Conservation (phyloP, 73 alveolate species). For the Uronychia binucleata region DNA sequence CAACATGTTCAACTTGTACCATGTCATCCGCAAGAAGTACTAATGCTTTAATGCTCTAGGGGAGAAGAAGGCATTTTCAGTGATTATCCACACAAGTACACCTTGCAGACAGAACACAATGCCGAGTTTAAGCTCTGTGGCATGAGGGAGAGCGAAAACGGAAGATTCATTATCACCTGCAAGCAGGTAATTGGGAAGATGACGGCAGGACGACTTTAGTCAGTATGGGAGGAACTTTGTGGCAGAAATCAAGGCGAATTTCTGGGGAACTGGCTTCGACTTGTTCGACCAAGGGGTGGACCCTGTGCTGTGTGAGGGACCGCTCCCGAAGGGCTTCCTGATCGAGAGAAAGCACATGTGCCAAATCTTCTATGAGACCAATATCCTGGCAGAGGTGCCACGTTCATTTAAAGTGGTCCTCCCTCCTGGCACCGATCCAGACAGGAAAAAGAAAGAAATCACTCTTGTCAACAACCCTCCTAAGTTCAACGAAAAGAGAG, state of each 20-base stretch:
- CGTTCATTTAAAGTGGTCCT: slow-evolving; percentile 61
- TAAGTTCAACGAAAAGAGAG: slow-evolving; percentile 59
- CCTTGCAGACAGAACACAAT: slow-evolving; percentile 35
- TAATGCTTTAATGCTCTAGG: neutral
- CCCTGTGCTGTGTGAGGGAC: neutral
- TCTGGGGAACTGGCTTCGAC: slow-evolving; percentile 79
- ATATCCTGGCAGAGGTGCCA: slow-evolving; percentile 81
- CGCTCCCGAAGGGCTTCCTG: slow-evolving; percentile 53
- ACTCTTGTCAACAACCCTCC: slow-evolving; percentile 62
- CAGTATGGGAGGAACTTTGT: slow-evolving; percentile 43
- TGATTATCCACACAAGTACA: slow-evolving; percentile 61
- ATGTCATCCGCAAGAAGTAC: slow-evolving; percentile 28
- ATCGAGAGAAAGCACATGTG: slow-evolving; percentile 38
- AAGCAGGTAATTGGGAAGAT: neutral
- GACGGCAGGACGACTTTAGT: slow-evolving; percentile 20
- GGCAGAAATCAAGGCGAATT: slow-evolving; percentile 58
- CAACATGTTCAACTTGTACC: slow-evolving; percentile 52
- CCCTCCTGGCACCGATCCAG: slow-evolving; percentile 22
- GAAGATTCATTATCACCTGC: slow-evolving; percentile 39
- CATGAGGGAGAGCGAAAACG: slow-evolving; percentile 40
- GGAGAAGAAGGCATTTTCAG: slow-evolving; percentile 48
- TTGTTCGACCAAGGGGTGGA: slow-evolving; percentile 69
- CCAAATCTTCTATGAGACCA: slow-evolving; percentile 73
- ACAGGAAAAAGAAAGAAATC: slow-evolving; percentile 29
- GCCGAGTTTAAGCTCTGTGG: slow-evolving; percentile 24